Conservation (phyloP, 2,329 filamentous ascomycete species). For the Ceratocystis albifundus region DNA sequence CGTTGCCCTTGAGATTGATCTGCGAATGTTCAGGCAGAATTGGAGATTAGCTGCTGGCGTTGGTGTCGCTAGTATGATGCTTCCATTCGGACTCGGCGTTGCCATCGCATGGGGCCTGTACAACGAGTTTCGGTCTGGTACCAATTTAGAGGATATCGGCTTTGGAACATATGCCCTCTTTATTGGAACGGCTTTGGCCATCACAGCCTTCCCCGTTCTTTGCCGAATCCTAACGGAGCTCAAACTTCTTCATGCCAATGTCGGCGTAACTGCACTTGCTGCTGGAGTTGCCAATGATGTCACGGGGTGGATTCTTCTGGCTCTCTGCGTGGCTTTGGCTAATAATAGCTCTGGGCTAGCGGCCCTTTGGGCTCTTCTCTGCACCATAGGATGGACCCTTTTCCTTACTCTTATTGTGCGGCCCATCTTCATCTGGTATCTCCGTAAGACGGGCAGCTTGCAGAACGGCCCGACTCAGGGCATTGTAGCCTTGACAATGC, state of each 20-base stretch:
- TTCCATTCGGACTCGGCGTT: conserved; percentile 73
- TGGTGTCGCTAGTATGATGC: conserved; percentile 62
- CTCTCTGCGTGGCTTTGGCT: conserved; percentile 83
- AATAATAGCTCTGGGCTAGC: conserved; percentile 75
- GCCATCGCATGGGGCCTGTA: conserved; percentile 74
- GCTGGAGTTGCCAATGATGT: conserved; percentile 88
- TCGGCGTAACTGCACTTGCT: conserved; percentile 78
- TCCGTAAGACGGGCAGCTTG: conserved; percentile 63
- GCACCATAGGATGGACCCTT: conserved; percentile 60
- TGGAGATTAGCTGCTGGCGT: conserved; percentile 72
- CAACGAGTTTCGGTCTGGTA: conserved; percentile 50
- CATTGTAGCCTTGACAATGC: conserved; percentile 69
- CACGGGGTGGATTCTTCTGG: conserved; percentile 71
- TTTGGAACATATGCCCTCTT: conserved; percentile 55
- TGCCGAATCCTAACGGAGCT: conserved; percentile 88
- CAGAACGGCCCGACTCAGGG: conserved; percentile 80
- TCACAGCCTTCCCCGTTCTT: conserved; percentile 82
- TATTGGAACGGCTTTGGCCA: conserved; percentile 84
- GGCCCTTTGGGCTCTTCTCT: conserved; percentile 73
- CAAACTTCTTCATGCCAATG: conserved; percentile 69
- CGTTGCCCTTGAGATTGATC: conserved; percentile 76
- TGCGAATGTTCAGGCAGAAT: conserved; percentile 64
- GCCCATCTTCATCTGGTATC: conserved; percentile 61
- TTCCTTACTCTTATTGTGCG: conserved; percentile 63
- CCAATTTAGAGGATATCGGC: conserved; percentile 33